phyloP scores from a whole-genome alignment of 805 yeast genomes.

The Kurtzmaniella fragi region DNA sequence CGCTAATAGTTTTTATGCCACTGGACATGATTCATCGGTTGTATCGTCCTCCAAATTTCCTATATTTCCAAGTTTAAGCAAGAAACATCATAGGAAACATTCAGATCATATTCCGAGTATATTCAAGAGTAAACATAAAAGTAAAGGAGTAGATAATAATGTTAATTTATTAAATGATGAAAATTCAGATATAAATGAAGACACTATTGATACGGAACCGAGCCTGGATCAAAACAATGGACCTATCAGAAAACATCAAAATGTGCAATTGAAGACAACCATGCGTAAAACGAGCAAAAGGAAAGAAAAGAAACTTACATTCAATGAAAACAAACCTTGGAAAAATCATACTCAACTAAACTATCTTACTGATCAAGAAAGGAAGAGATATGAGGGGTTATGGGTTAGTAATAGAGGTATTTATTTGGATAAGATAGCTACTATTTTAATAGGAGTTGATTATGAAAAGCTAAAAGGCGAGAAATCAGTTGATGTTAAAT shows the following conservation, averaged over 20 bases:
- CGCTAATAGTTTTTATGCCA: constrained; percentile 11
- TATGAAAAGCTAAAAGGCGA: constrained; percentile 10
- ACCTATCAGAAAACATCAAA: constrained; percentile 13
- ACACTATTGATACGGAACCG: not conserved
- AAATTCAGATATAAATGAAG: constrained; percentile 2
- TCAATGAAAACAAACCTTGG: constrained; percentile 93
- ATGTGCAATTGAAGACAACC: constrained; percentile 46
- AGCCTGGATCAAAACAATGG: not conserved
- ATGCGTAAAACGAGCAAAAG: constrained; percentile 41
- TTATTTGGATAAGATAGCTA: constrained; percentile 41
- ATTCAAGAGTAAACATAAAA: constrained; percentile 17
- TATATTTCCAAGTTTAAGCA: constrained; percentile 26
- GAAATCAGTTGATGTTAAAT: constrained; percentile 4
- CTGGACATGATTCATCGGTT: not conserved
- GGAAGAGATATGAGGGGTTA: constrained; percentile 86
- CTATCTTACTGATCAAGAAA: constrained; percentile 55
- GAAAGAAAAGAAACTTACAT: constrained; percentile 39
- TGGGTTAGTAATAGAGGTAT: constrained; percentile 86
- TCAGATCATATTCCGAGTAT: constrained; percentile 8
- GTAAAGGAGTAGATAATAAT: constrained; percentile 8
- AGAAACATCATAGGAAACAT: constrained; percentile 4
- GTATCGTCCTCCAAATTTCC: constrained; percentile 18
- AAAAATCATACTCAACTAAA: constrained; percentile 66
- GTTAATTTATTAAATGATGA: constrained; percentile 9
- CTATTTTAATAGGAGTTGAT: constrained; percentile 25